These are phyloP conservation scores for Colletotrichum cereale DNA, from an alignment of 2,329 filamentous ascomycete genomes.

Conservation along the genomic window DNA sequence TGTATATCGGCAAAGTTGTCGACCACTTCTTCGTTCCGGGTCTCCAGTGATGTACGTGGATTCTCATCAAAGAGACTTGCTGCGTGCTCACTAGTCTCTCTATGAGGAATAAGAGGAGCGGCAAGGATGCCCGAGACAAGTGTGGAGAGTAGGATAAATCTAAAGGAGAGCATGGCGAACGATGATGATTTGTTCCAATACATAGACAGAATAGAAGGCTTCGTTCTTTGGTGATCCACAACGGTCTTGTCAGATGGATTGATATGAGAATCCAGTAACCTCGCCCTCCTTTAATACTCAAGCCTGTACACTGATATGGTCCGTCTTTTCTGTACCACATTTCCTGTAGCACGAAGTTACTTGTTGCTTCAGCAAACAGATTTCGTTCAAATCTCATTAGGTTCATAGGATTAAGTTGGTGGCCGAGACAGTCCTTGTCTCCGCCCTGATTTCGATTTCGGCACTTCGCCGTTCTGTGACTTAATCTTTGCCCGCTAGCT, in stretches of 20 bases:
- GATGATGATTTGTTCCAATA: neutral
- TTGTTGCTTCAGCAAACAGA: neutral
- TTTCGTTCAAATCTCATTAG: neutral
- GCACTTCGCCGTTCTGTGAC: conserved; percentile 1
- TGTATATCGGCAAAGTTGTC: neutral
- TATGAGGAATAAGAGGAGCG: neutral
- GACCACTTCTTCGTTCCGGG: neutral
- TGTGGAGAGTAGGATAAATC: neutral
- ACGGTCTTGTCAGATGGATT: accelerated
- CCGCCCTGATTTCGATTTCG: neutral
- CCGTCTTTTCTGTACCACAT: too few species aligned
- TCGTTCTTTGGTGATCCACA: neutral
- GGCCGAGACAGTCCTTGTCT: conserved; percentile 7
- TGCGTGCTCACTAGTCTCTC: neutral
- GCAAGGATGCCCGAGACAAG: conserved; percentile 10
- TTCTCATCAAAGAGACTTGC: neutral
- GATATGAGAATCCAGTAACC: too few species aligned
- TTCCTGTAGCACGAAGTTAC: neutral
- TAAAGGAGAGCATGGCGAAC: conserved; percentile 8
- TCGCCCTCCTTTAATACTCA: conserved; percentile 13
- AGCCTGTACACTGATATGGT: too few species aligned
- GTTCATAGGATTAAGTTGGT: conserved; percentile 23
- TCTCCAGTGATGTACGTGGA: neutral
- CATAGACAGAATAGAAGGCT: neutral
- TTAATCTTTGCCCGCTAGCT: neutral